These are phyloP conservation scores for Talaromyces pinophilus DNA, from an alignment of 2,329 filamentous ascomycete genomes.

Conservation along the genomic window DNA sequence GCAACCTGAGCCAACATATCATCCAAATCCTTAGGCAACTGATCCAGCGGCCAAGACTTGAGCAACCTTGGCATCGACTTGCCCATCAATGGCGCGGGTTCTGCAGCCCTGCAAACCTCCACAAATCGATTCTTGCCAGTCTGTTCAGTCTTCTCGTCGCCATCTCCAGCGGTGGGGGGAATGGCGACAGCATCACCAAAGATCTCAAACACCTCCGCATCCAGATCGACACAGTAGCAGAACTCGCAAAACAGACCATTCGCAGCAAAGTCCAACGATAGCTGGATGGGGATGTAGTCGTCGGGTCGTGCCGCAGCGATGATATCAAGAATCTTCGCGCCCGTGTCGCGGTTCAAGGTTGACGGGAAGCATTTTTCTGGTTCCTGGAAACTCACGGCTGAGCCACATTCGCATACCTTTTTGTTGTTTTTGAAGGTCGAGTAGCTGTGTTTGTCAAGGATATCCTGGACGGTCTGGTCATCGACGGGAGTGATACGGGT, in stretches of 20 bases:
- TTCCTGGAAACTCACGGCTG: background rate
- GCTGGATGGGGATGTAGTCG: conserved; percentile 23
- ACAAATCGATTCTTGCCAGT: conserved; percentile 11
- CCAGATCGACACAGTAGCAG: conserved; percentile 33
- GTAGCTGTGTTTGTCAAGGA: background rate
- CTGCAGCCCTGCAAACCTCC: conserved; percentile 1
- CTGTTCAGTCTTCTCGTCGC: background rate
- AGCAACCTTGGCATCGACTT: conserved; percentile 13
- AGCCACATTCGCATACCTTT: conserved; percentile 13
- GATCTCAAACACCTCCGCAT: conserved; percentile 21
- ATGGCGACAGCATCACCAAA: conserved; percentile 22
- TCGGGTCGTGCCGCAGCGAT: conserved; percentile 25
- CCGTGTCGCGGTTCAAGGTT: conserved; percentile 26
- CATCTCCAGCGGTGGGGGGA: background rate
- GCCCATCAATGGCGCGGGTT: background rate
- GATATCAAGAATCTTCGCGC: conserved; percentile 25
- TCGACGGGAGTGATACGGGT: conserved; percentile 24
- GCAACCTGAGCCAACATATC: conserved; percentile 6
- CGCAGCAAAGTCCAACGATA: conserved; percentile 28
- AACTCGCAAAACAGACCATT: conserved; percentile 31
- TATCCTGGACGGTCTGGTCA: background rate
- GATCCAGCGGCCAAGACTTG: conserved; percentile 6
- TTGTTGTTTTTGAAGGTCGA: background rate
- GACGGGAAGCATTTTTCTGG: conserved; percentile 15
- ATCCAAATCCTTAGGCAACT: conserved; percentile 15